phyloP scores from a whole-genome alignment of 148 eudicot species.

The Heliamphora exappendiculata region DNA sequence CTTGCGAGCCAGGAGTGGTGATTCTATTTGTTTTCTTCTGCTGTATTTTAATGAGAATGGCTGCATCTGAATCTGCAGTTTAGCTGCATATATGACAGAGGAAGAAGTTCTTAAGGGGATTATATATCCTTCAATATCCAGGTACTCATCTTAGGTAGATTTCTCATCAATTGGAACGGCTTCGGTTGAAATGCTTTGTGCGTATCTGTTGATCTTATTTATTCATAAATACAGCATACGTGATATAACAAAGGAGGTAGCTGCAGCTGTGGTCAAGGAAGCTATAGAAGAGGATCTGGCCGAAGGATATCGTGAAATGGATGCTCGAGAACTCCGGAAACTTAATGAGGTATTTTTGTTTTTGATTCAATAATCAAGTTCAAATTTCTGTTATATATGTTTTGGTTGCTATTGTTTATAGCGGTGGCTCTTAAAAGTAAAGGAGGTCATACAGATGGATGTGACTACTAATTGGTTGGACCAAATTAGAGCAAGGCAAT shows the following conservation, averaged over 20 bases:
- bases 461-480: background rate
- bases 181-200: background rate
- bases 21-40: no score
- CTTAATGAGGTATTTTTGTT: constrained; percentile 46
- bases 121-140: constrained; percentile 83
- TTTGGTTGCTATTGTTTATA: background rate
- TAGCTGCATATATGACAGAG: constrained; percentile 88
- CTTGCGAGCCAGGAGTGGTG: no score
- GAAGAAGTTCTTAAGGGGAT: constrained; percentile 77
- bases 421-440: background rate
- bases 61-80: no score
- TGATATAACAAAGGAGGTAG: constrained; percentile 87
- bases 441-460: background rate
- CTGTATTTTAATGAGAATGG: no score
- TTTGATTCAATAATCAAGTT: background rate
- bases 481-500: background rate
- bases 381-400: background rate
- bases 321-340: constrained; percentile 68
- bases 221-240: constrained; percentile 57
- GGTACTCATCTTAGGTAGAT: constrained; percentile 33
- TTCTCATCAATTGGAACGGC: background rate
- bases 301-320: constrained; percentile 95
- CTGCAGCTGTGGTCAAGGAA: constrained; percentile 87
- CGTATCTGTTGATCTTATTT: constrained; percentile 9
- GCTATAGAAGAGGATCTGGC: constrained; percentile 88